These are phyloP conservation scores for Cyberlindnera mrakii DNA, from an alignment of 805 yeast species.

Conservation along the genomic window DNA sequence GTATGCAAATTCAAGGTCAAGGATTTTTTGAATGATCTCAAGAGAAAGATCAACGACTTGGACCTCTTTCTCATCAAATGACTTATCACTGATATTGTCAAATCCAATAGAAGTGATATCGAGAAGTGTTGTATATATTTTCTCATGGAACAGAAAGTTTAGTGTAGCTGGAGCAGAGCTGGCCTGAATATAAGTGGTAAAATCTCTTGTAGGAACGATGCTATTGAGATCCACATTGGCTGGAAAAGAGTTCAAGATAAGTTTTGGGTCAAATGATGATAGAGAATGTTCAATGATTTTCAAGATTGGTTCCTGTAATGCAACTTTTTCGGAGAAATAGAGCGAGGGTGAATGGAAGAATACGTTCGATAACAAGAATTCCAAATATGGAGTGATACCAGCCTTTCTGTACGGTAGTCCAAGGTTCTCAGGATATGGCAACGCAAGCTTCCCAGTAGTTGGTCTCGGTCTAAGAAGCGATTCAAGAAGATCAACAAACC, in stretches of 20 bases:
- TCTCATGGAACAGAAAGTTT: conserved; percentile 56
- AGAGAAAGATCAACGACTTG: conserved; percentile 36
- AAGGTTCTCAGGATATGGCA: conserved; percentile 56
- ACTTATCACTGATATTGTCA: conserved; percentile 44
- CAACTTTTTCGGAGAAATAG: conserved; percentile 27
- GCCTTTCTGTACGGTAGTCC: conserved; percentile 56
- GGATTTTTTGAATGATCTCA: conserved; percentile 35
- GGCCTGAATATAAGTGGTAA: conserved; percentile 46
- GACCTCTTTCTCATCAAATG: conserved; percentile 28
- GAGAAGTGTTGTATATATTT: conserved; percentile 51
- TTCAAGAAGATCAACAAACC: conserved; percentile 52
- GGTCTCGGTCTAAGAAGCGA: conserved; percentile 25
- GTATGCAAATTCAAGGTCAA: conserved; percentile 54
- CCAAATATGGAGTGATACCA: conserved; percentile 79
- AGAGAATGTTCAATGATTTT: conserved; percentile 44
- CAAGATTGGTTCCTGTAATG: conserved; percentile 51
- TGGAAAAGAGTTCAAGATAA: conserved; percentile 48
- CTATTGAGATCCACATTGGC: conserved; percentile 44
- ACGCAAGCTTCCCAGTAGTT: conserved; percentile 31
- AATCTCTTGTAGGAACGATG: conserved; percentile 37
- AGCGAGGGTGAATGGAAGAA: conserved; percentile 47
- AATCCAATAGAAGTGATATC: conserved; percentile 51
- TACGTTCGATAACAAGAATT: conserved; percentile 62
- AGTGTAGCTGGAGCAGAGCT: conserved; percentile 68
- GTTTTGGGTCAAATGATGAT: conserved; percentile 43